Evolutionary conservation across 1,284 basidiomycete genomes (phyloP).

Genomic region (Pseudozyma pruni): DNA sequence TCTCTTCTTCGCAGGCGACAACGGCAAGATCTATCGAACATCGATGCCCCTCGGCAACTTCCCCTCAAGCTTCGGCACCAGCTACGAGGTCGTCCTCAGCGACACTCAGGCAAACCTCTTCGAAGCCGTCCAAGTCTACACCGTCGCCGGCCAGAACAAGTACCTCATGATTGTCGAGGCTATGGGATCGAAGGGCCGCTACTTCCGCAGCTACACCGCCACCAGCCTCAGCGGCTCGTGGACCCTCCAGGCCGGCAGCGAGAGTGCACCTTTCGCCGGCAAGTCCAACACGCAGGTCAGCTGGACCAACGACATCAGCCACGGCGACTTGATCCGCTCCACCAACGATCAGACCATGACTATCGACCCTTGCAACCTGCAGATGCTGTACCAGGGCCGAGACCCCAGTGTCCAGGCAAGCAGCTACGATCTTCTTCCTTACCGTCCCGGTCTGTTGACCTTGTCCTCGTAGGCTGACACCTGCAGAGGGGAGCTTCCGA

Average conservation of each 20-base stretch:
- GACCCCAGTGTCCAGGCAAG: not conserved
- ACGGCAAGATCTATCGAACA: conserved; percentile 38
- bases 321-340: conserved; percentile 35
- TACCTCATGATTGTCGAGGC: conserved; percentile 43
- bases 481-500: too few species aligned
- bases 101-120: conserved; percentile 18
- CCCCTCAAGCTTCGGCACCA: conserved; percentile 18
- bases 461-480: too few species aligned
- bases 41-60: conserved; percentile 28
- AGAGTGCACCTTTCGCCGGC: conserved; percentile 40
- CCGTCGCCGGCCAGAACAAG: conserved; percentile 26
- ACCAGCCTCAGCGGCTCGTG: conserved; percentile 23
- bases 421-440: conserved; percentile 23
- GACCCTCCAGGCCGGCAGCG: conserved; percentile 23
- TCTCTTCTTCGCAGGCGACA: conserved; percentile 32
- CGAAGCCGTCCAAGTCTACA: conserved; percentile 38
- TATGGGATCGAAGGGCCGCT: conserved; percentile 15
- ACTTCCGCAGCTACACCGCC: conserved; percentile 36
- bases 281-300: conserved; percentile 26
- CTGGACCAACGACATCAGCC: conserved; percentile 41
- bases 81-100: conserved; percentile 26
- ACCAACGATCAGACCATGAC: conserved; percentile 37
- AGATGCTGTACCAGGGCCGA: conserved; percentile 33
- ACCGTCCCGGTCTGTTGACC: conserved; percentile 40
- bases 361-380: conserved; percentile 26